A percentile compares a stretch with the other conserved stretches of the same genome.
phyloP scores from a whole-genome alignment of 1,284 basidiomycete genomes.

The Schizophyllum commune region DNA sequence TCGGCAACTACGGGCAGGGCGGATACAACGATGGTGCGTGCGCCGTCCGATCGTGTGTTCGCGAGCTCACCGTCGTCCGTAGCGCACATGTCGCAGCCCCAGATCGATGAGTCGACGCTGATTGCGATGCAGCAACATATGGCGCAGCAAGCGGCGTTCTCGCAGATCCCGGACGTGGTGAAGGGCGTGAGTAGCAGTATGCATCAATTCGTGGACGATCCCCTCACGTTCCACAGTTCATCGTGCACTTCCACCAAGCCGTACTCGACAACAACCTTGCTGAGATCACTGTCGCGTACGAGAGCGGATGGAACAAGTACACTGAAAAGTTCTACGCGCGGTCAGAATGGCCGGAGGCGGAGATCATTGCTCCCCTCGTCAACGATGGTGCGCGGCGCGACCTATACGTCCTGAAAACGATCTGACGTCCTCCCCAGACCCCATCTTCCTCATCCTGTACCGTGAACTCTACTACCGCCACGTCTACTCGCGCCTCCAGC shows the following conservation, averaged over 20 bases:
- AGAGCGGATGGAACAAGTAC: conserved; percentile 93
- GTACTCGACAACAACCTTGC: conserved; percentile 81
- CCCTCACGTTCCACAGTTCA: conserved; percentile 49
- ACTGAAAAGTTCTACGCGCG: conserved; percentile 94
- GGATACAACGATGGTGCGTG: conserved; percentile 53
- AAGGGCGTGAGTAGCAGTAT: conserved; percentile 53
- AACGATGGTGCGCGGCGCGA: conserved; percentile 64
- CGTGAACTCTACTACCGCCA: conserved; percentile 92
- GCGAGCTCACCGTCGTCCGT: conserved; percentile 3
- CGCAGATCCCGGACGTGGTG: conserved; percentile 74
- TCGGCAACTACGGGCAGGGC: conserved; percentile 61
- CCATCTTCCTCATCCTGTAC: conserved; percentile 94
- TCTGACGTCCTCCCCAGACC: conserved; percentile 43
- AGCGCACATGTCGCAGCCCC: conserved; percentile 43
- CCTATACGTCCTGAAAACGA: background rate
- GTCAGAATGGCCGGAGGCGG: conserved; percentile 96
- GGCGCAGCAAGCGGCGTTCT: conserved; percentile 70
- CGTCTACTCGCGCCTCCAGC: conserved; percentile 91
- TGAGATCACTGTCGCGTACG: conserved; percentile 88
- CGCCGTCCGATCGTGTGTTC: conserved; percentile 2
- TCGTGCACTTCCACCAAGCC: conserved; percentile 86
- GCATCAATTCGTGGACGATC: conserved; percentile 2
- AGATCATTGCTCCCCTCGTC: conserved; percentile 90
- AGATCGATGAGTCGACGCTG: conserved; percentile 60
- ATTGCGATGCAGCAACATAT: conserved; percentile 72